Evolutionary conservation across 352 stramenopile species (phyloP), one percentile per base, ranked within the genome.

Genomic region (Saprolegnia parasitica): DNA sequence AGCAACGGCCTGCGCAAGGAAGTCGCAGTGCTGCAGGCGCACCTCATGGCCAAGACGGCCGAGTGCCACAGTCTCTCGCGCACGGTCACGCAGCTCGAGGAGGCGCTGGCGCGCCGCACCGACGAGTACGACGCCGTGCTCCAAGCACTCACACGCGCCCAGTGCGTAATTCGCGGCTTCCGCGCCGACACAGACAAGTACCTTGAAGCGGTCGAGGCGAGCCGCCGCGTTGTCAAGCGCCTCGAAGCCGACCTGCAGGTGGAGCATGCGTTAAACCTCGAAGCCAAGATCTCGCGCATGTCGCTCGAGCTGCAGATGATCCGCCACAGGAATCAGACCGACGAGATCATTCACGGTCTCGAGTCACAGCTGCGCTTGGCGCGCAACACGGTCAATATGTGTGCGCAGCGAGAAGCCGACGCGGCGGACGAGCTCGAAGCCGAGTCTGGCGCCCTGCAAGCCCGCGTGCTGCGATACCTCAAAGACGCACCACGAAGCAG

Each of bases 221-320:
- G 32, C 32, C 52, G 52, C 8, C 52, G 52, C 8, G 52, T 15
- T 8, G 16, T 58, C 16, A 58, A 58, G 32, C 52, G 52, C 52
- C 52, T 58, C 16, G 52, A 58, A 58, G 52, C 52, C 23, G 52
- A 58, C 32, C 16, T 58, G 52, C 52, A 58, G 32, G 52, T 58
- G 8, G 8, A 58, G 52, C 52, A 58, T 58, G 52, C 52, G 23
- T 15, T 58, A 8, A 58, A 58, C 32, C 16, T 58, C 8, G 52
- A 58, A 16, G 52, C 52, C 23, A 58, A 58, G 52, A 58, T 58
- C 32, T 58, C 52, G 32, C 23, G 52, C 13, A 58, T 58, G 52
- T 58, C 52, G 16, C 32, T 58, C 23, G 52, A 58, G 32, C 52
- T 58, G 32, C 52, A 58, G 16, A 58, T 58, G 52, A 58, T 58